phyloP scores from a whole-genome alignment of 345 rosid genomes.

The Murraya koenigii region DNA sequence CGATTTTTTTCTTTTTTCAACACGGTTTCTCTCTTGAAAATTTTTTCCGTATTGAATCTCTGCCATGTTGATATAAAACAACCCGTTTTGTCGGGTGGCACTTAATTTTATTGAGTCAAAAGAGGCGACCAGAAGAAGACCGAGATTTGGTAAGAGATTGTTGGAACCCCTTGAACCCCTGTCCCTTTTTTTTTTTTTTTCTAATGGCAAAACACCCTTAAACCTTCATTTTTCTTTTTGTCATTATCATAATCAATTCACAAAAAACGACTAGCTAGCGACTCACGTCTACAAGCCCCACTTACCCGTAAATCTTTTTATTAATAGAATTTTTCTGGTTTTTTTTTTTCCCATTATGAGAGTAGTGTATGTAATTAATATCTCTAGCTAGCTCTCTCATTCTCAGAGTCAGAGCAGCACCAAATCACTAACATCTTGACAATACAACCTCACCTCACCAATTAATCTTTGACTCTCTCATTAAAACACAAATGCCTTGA shows the following conservation, averaged over 20 bases:
- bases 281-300: background rate
- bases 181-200: background rate
- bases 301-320: background rate
- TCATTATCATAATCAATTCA: no score
- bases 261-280: no score
- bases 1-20: background rate
- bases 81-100: conserved; percentile 8
- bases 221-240: no score
- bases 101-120: conserved; percentile 23
- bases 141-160: conserved; percentile 22
- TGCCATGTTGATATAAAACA: background rate
- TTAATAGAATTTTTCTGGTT: background rate
- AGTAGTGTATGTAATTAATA: background rate
- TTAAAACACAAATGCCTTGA: conserved; percentile 15
- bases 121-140: conserved; percentile 16
- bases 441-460: conserved; percentile 15
- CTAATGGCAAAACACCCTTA: no score
- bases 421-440: conserved; percentile 9
- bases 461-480: conserved; percentile 5
- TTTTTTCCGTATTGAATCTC: background rate
- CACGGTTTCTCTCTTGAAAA: no score
- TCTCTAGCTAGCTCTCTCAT: background rate
- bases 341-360: background rate
- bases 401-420: background rate
- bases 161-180: conserved; percentile 8